Percentiles rank a stretch among this genome's conserved stretches.
Conservation (phyloP, 1,284 basidiomycete species). For the Melampsora abietis-canadensis region DNA sequence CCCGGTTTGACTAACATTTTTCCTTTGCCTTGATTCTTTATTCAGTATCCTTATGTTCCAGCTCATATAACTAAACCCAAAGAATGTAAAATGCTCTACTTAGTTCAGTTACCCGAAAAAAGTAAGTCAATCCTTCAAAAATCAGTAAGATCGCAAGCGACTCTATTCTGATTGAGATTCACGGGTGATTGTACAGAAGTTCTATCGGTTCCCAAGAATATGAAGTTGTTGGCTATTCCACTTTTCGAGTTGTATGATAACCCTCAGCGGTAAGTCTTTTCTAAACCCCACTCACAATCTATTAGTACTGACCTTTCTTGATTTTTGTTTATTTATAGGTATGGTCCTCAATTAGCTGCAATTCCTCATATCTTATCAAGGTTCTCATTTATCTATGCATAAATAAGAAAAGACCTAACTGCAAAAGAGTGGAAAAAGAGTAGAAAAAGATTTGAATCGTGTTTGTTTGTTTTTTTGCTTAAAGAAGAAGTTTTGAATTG, state of each 20-base stretch:
- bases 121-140: conserved; percentile 61
- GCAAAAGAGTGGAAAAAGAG: not conserved
- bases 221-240: conserved; percentile 88
- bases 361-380: conserved; percentile 89
- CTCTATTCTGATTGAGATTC: conserved; percentile 3
- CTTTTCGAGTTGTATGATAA: conserved; percentile 97
- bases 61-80: conserved; percentile 96
- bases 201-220: conserved; percentile 93
- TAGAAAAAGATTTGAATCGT: not conserved
- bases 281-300: not conserved
- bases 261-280: conserved; percentile 59
- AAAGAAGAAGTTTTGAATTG: not conserved
- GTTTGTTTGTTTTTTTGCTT: not conserved
- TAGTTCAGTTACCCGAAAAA: conserved; percentile 88
- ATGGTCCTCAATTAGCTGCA: conserved; percentile 88
- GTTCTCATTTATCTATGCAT: conserved; percentile 58
- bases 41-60: conserved; percentile 90
- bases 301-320: not conserved
- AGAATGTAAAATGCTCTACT: conserved; percentile 93
- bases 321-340: conserved; percentile 55
- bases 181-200: conserved; percentile 64
- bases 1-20: conserved; percentile 8
- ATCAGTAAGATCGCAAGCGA: not conserved
- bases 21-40: conserved; percentile 17
- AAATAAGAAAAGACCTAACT: not conserved